Evolutionary conservation across 164 flowering plant species (phyloP).

Genomic region (Santalum album): DNA sequence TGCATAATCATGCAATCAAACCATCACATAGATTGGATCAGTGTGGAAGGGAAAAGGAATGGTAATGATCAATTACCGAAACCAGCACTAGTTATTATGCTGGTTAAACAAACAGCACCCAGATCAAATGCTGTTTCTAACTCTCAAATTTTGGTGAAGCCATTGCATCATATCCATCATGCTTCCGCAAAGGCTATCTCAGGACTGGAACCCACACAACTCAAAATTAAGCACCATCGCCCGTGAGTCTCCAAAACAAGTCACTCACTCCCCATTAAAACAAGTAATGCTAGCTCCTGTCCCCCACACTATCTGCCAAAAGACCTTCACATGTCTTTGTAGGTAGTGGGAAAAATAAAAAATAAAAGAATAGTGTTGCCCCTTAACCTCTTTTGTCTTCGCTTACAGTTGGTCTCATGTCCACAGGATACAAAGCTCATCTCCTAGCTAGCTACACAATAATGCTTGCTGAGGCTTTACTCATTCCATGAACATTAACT

Average conservation of each 20-base stretch:
- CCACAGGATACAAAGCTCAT: constrained; percentile 10
- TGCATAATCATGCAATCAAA: too few relatives aligned
- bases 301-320: constrained; percentile 37
- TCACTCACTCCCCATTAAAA: neutral
- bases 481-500: neutral
- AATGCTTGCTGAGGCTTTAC: constrained; percentile 8
- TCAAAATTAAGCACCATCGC: neutral
- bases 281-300: constrained; percentile 4
- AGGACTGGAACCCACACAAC: too few relatives aligned
- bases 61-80: too few relatives aligned
- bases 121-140: too few relatives aligned
- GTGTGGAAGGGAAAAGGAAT: too few relatives aligned
- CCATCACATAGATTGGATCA: too few relatives aligned
- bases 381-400: constrained; percentile 1
- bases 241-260: neutral
- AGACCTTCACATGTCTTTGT: constrained; percentile 71
- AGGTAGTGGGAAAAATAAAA: constrained; percentile 19
- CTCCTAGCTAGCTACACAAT: constrained; percentile 1
- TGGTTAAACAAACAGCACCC: too few relatives aligned
- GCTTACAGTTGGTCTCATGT: constrained; percentile 11
- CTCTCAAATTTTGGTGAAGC: too few relatives aligned
- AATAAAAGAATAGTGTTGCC: constrained; percentile 7
- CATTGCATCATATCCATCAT: too few relatives aligned
- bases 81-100: too few relatives aligned
- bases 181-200: too few relatives aligned